Percentiles rank a stretch among this genome's conserved stretches.
These are phyloP conservation scores for Tieghemostelium lacteum DNA, from an alignment of 78 protist genomes.

Conservation along the genomic window DNA sequence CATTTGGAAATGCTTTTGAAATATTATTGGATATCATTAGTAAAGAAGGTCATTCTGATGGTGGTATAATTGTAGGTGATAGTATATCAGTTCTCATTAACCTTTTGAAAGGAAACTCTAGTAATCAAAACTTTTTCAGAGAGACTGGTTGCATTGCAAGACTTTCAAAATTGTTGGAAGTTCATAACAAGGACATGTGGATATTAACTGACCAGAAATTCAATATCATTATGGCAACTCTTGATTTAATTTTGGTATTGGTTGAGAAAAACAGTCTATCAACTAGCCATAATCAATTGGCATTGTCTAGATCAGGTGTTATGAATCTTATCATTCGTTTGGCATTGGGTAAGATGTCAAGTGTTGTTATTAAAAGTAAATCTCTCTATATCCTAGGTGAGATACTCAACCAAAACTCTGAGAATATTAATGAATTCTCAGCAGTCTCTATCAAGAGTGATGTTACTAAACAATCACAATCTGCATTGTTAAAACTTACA, in stretches of 20 bases:
- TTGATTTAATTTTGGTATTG: slow-evolving; percentile 54
- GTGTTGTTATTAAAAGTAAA: slow-evolving; percentile 42
- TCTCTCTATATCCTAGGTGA: slow-evolving; percentile 72
- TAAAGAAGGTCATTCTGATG: slow-evolving; percentile 76
- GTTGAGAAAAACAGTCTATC: slow-evolving; percentile 53
- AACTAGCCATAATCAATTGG: slow-evolving; percentile 62
- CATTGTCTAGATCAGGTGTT: slow-evolving; percentile 21
- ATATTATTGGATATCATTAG: slow-evolving; percentile 38
- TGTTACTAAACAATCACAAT: slow-evolving; percentile 25
- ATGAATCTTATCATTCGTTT: slow-evolving; percentile 66
- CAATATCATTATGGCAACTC: slow-evolving; percentile 51
- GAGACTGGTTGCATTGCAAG: slow-evolving; percentile 76
- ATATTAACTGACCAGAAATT: slow-evolving; percentile 73
- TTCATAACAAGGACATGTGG: slow-evolving; percentile 78
- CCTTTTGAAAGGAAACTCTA: slow-evolving; percentile 71
- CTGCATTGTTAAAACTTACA: slow-evolving; percentile 43
- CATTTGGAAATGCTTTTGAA: slow-evolving; percentile 80
- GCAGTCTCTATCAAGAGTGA: slow-evolving; percentile 51
- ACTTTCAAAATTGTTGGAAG: slow-evolving; percentile 42
- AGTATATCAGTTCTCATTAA: slow-evolving; percentile 41
- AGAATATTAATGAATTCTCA: slow-evolving; percentile 56
- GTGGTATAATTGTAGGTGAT: slow-evolving; percentile 78
- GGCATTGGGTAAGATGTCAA: slow-evolving; percentile 74
- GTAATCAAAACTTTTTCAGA: slow-evolving; percentile 77
- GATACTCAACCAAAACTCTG: slow-evolving; percentile 29